Conservation (phyloP, 257 asterid species). For the Thymus mandschuricus region DNA sequence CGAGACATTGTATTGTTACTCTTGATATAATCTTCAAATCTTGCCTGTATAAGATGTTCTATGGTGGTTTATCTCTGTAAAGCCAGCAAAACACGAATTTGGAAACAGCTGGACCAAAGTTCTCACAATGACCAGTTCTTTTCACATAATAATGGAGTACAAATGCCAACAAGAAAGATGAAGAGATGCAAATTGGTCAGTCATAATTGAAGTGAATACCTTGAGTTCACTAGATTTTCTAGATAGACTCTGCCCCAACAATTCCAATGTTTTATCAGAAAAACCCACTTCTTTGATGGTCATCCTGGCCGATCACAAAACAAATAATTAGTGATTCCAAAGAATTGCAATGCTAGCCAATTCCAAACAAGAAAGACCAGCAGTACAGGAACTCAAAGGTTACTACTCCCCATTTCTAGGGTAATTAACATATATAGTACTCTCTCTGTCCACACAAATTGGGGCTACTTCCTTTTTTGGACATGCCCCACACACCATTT, state of each 20-base stretch:
- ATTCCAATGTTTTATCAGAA: conserved; percentile 64
- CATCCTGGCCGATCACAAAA: conserved; percentile 47
- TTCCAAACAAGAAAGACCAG: conserved; percentile 19
- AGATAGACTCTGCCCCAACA: conserved; percentile 68
- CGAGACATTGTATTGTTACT: conserved; percentile 38
- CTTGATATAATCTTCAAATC: conserved; percentile 74
- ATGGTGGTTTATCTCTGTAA: conserved; percentile 70
- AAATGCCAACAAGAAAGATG: conserved; percentile 23
- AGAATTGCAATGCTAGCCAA: neutral
- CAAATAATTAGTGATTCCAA: conserved; percentile 19
- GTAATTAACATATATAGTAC: conserved; percentile 4
- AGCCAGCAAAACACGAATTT: conserved; percentile 53
- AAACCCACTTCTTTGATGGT: conserved; percentile 59
- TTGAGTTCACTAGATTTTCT: conserved; percentile 73
- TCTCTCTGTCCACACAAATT: no score
- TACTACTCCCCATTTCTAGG: conserved; percentile 17
- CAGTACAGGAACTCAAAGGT: neutral
- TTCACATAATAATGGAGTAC: conserved; percentile 34
- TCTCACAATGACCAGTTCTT: conserved; percentile 64
- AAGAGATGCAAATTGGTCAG: conserved; percentile 23
- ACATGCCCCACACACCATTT: no score
- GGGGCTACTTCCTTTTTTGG: no score
- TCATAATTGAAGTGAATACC: conserved; percentile 52
- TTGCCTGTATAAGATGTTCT: conserved; percentile 85
- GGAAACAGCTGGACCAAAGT: conserved; percentile 74